Conservation (phyloP, 2,329 filamentous ascomycete genomes). For the Cercospora sp. region DNA sequence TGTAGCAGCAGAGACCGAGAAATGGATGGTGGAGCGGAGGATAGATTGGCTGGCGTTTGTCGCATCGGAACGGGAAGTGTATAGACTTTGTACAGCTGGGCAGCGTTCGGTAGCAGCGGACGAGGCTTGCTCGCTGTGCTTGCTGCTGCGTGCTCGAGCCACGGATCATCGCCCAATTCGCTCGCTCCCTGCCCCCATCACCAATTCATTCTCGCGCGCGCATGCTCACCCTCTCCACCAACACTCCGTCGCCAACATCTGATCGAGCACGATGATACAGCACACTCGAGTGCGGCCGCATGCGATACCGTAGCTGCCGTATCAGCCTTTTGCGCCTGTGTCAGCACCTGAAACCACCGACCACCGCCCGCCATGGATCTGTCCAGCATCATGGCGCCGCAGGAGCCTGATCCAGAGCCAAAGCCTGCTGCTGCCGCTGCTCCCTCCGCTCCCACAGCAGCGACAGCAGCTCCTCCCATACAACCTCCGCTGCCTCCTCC, state of each 20-base stretch:
- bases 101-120: constrained; percentile 1
- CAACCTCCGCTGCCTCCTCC: constrained; percentile 18
- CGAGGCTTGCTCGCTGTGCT: neutral
- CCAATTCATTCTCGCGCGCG: neutral
- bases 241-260: neutral
- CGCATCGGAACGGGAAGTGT: neutral
- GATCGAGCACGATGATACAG: constrained; percentile 4
- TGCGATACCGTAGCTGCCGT: neutral
- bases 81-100: constrained; percentile 6
- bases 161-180: constrained; percentile 1
- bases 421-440: neutral
- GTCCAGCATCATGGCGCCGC: constrained; percentile 8
- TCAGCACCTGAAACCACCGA: constrained; percentile 14
- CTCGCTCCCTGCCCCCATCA: neutral
- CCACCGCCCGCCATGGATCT: constrained; percentile 12
- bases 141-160: neutral
- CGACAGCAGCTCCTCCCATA: constrained; percentile 9
- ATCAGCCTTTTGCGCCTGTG: constrained; percentile 13
- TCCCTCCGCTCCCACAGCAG: constrained; percentile 4
- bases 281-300: neutral
- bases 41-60: neutral
- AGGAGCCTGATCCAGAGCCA: constrained; percentile 12
- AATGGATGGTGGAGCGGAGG: neutral
- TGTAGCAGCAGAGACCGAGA: neutral
- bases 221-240: neutral